Evolutionary conservation across 805 yeast genomes (phyloP), one percentile per base, ranked within the genome.

Genomic region (Myxozyma vanderwaltii): DNA sequence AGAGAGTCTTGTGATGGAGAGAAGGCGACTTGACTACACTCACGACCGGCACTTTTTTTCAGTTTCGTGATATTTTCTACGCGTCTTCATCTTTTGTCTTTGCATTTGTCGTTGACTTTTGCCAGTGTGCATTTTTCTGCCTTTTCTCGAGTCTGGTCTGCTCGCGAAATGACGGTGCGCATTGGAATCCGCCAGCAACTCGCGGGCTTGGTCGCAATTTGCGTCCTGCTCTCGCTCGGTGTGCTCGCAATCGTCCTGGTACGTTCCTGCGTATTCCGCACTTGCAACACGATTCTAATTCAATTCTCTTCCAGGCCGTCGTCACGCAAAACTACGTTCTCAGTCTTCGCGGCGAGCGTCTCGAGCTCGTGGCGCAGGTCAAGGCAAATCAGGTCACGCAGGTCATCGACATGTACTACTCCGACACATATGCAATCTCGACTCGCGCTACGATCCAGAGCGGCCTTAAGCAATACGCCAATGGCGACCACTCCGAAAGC

Each of bases 351-450:
- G 82, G 85, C 0, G 91, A 88, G 62, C 80, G 91, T 57, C 75
- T 91, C 26, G 82, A 82, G 67, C 89, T 89, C 45, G 88, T 90
- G 21, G 88, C 96, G 1, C 88, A 88, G 71, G 76, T 91, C 56
- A 90, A 89, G 71, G 83, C 92, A 0, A 81, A 91, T 0, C 96
- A 91, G 71, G 76, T 90, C 21, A 80, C 79, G 55, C 96, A 89
- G 72, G 81, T 83, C 41, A 75, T 88, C 58, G 81, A 81, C 59
- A 80, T 78, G 61, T 75, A 82, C 27, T 86, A 83, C 70, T 88
- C 85, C 69, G 95, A 89, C 71, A 80, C 85, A 1, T 79, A 80
- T 57, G 84, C 87, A 77, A 74, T 90, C 8, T 75, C 89, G 1
- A 77, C 83, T 2, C 79, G 85, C 65, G 88, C 84, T 58, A 72